Percentiles rank a stretch among this genome's conserved stretches.
Conservation (phyloP, 768 basidiomycete genomes). For the Serendipita indica region DNA sequence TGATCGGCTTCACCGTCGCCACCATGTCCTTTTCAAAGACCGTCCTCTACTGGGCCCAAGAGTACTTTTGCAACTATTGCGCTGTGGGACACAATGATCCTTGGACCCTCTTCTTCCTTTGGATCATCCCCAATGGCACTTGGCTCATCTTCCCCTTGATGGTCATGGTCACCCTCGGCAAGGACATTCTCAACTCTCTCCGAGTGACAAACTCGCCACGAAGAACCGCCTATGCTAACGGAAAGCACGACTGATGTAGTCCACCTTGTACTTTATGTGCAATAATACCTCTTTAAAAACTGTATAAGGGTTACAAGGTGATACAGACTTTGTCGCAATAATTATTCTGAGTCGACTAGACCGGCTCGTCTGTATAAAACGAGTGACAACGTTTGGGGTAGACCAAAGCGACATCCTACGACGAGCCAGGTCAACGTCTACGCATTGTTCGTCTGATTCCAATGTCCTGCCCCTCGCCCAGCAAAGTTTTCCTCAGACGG, state of each 20-base stretch:
- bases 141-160: constrained; percentile 62
- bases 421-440: too few species aligned
- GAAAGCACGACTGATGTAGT: background rate
- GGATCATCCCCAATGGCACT: constrained; percentile 67
- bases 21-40: constrained; percentile 81
- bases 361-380: too few species aligned
- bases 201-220: constrained; percentile 13
- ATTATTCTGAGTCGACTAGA: too few species aligned
- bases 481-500: background rate
- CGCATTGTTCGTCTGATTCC: background rate
- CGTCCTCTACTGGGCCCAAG: constrained; percentile 63
- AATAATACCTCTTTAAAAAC: too few species aligned
- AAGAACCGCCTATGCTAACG: constrained; percentile 1
- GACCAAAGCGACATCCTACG: too few species aligned
- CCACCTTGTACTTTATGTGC: too few species aligned
- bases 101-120: constrained; percentile 38
- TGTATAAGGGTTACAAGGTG: too few species aligned
- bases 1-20: constrained; percentile 58
- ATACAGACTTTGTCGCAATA: too few species aligned
- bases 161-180: constrained; percentile 44
- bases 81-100: constrained; percentile 57
- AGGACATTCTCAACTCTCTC: constrained; percentile 36
- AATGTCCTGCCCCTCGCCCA: background rate
- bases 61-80: constrained; percentile 63
- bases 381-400: too few species aligned